phyloP scores from a whole-genome alignment of 164 flowering plant species.

The Houttuynia cordata region DNA sequence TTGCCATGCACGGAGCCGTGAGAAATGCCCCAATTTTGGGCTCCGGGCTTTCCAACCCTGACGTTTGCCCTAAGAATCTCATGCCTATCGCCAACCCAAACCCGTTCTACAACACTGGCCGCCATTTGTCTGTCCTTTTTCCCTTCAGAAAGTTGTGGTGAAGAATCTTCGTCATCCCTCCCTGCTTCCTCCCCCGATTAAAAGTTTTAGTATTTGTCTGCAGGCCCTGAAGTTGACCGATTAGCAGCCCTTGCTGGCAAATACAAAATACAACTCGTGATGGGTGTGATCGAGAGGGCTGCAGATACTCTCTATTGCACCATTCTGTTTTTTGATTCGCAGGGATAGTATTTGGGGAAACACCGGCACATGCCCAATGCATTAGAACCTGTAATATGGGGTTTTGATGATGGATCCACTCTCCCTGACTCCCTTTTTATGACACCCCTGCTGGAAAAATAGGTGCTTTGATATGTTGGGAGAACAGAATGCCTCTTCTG shows the following conservation, averaged over 20 bases:
- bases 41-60: too few relatives aligned
- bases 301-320: conserved; percentile 87
- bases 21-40: too few relatives aligned
- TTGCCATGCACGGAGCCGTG: too few relatives aligned
- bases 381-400: conserved; percentile 84
- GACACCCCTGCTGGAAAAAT: conserved; percentile 83
- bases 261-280: conserved; percentile 71
- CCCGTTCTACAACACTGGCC: too few relatives aligned
- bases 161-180: too few relatives aligned
- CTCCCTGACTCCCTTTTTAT: conserved; percentile 79
- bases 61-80: too few relatives aligned
- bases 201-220: not conserved
- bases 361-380: conserved; percentile 94
- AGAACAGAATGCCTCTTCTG: conserved; percentile 92
- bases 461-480: conserved; percentile 97
- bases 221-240: conserved; percentile 90
- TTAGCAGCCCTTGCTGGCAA: conserved; percentile 91
- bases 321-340: conserved; percentile 73
- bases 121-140: too few relatives aligned
- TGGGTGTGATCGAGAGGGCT: conserved; percentile 91
- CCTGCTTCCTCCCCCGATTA: not conserved
- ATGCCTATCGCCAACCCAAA: too few relatives aligned
- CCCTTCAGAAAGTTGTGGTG: too few relatives aligned
- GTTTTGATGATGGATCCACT: conserved; percentile 94
- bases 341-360: conserved; percentile 83